Evolutionary conservation across 2,329 filamentous ascomycete genomes (phyloP), one percentile per base, ranked within the genome.

Genomic region (Nothomitra cinnamomea): DNA sequence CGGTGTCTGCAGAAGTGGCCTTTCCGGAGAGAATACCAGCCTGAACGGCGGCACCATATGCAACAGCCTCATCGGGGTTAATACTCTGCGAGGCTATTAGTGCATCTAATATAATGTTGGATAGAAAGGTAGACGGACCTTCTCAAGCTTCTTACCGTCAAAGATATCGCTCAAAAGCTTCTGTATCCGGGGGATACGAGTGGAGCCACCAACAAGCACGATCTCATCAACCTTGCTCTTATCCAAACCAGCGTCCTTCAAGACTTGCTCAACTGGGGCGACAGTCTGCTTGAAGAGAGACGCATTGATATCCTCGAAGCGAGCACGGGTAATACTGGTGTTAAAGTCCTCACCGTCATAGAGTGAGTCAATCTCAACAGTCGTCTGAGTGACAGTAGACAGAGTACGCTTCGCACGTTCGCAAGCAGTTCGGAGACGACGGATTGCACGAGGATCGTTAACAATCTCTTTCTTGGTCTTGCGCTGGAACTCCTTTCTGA

Each of bases 121-220:
- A 32, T 28, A 35, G 2, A 49, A 5, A 38, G 55, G 47, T 53
- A 50, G n/a, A 21, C 41, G 13, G 56, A 69, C 68, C 80, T 95
- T 96, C 82, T 96, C 90, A 62, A 95, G 87, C 85, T 98, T 95
- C 87, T 98, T 98, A 74, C 89, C 89, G 70, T 94, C 86, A 77
- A 98, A 98, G 81, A 89, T 95, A 74, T 98, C 92, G 75, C 83
- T 89, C 62, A 98, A 83, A 61, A 98, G 85, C 82, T 96, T 96
- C 83, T 98, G 92, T 71, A 98, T 94, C 70, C 83, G 82, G 67
- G 92, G 92, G 64, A 98, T 98, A 87, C 92, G 92, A 66, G 92
- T 98, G 59, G 89, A 95, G 64, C 92, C 92, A 82, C 92, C 92
- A 67, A 98, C 92, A 66, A 98, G 85, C 65, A 98, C 92, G 61